Evolutionary conservation across 305 asterid species (phyloP).

Genomic region (Plantago rigida): DNA sequence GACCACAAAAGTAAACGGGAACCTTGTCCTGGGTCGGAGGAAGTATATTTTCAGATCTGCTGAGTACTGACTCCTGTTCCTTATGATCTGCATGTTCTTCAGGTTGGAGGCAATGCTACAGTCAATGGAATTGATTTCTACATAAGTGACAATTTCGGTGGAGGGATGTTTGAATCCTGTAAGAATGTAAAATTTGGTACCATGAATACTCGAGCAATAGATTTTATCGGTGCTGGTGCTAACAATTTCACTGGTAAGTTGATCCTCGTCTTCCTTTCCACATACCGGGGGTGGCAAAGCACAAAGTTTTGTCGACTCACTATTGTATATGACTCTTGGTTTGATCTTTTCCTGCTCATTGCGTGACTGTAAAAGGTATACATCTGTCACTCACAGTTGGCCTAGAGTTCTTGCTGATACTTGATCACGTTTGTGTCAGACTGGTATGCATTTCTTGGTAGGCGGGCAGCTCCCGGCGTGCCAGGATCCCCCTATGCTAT

Average conservation of each 20-base stretch:
- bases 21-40: too few relatives aligned
- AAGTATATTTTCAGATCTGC: slow-evolving; percentile 9
- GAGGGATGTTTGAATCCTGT: slow-evolving; percentile 83
- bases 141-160: slow-evolving; percentile 69
- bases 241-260: slow-evolving; percentile 61
- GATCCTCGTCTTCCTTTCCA: slow-evolving; percentile 1
- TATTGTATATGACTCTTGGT: not conserved
- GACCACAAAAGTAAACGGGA: too few relatives aligned
- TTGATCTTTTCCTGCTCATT: not conserved
- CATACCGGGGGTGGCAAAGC: slow-evolving; percentile 2
- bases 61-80: not conserved
- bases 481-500: slow-evolving; percentile 94
- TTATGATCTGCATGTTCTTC: slow-evolving; percentile 22
- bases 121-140: slow-evolving; percentile 75
- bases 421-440: slow-evolving; percentile 46
- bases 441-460: slow-evolving; percentile 89
- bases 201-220: slow-evolving; percentile 95
- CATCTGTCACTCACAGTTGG: not conserved
- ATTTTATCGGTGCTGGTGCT: slow-evolving; percentile 95
- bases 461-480: slow-evolving; percentile 53
- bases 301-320: not conserved
- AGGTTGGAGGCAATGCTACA: slow-evolving; percentile 62
- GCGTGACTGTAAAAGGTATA: not conserved
- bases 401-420: slow-evolving; percentile 17
- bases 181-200: slow-evolving; percentile 95